Base-by-base conservation (phyloP, 352 stramenopile species). In the Globisporangium yorkense region DNA sequence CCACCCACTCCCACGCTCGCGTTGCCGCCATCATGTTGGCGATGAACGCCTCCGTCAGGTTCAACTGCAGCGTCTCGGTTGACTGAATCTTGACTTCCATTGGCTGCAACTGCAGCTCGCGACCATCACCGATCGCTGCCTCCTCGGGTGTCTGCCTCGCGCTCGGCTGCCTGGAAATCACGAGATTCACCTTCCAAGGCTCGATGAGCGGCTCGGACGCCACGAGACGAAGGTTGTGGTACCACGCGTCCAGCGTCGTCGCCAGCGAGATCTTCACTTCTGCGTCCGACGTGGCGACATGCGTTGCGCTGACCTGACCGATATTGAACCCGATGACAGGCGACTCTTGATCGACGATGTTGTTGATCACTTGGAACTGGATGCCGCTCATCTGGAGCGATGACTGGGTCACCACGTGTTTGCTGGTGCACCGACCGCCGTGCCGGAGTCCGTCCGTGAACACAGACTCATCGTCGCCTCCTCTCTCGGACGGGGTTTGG, bases 221-320 rank as follows among this genome's bases (percentile, higher is more conserved):
- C 21, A 94, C 77, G 18, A 96, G 64, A 46, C 87, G 84, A 33
- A 92, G 44, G 47, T 94, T 96, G 57, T 94, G 81, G 64, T 96
- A 96, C 70, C 79, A 89, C 6, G 80, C 83, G 53, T 96, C 82
- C 31, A 80, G 35, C 16, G 57, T 76, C 35, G 76, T 89, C 12
- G 58, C 71, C 20, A 67, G 66, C 13, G 57, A 57, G 3, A 74
- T 24, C 56, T 77, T 68, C 45, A 87, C 56, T 44, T 65, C 71
- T 13, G 63, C 66, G 20, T 67, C 71, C 5, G 59, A 71, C 45
- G 71, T 65, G 15, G 59, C 75, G 44, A 70, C 55, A 13, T 77
- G 39, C 41, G 62, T 37, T 29, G 84, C 16, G 29, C 72, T 62
- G 13, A 89, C 63, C 20, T 61, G 56, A 9, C 71, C 74, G n/a